Evolutionary conservation across 345 rosid genomes (phyloP).

Genomic region (Hibiscus trionum): DNA sequence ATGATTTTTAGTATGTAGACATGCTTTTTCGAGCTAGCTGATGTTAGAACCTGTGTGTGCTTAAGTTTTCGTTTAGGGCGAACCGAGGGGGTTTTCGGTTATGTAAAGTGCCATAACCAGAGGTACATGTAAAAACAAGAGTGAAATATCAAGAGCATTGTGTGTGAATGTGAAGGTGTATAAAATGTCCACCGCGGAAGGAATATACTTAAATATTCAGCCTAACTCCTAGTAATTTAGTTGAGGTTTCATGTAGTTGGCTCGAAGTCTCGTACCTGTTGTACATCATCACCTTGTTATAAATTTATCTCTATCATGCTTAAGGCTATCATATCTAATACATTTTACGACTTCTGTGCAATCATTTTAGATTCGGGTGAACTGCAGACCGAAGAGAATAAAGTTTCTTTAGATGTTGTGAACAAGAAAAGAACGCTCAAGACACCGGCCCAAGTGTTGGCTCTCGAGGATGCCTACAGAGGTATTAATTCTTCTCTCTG

Average conservation of each 20-base stretch:
- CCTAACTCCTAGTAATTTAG: background rate
- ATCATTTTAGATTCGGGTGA: constrained; percentile 47
- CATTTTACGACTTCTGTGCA: constrained; percentile 6
- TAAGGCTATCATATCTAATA: background rate
- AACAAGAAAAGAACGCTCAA: constrained; percentile 55
- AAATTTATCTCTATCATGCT: background rate
- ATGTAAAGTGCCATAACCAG: background rate
- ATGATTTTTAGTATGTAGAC: background rate
- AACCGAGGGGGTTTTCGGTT: background rate
- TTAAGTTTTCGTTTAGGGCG: background rate
- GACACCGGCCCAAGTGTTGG: constrained; percentile 66
- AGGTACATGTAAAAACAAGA: background rate
- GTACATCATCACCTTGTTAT: background rate
- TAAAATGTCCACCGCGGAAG: background rate
- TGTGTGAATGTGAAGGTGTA: background rate
- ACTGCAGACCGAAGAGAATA: constrained; percentile 53
- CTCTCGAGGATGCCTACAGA: constrained; percentile 66
- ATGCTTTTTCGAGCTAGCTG: background rate
- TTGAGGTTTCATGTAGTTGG: constrained; percentile 2
- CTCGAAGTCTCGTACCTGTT: background rate
- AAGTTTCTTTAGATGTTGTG: constrained; percentile 46
- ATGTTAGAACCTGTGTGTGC: background rate
- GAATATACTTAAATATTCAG: background rate
- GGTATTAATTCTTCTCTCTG: constrained; percentile 38
- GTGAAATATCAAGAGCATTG: background rate